Conservation (phyloP, 2,329 filamentous ascomycete species). For the Botrytis medusae region DNA sequence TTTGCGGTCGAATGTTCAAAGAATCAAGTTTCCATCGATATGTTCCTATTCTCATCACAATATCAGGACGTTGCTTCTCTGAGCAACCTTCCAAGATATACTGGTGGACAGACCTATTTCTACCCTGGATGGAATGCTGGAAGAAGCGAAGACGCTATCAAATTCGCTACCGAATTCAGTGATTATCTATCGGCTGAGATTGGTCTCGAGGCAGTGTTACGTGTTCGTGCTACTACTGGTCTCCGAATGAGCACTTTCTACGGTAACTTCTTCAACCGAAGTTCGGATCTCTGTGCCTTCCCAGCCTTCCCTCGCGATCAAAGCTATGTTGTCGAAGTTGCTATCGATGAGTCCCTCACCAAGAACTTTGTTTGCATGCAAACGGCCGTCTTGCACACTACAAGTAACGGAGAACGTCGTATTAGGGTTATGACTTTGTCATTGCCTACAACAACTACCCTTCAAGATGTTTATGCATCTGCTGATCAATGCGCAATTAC, state of each 20-base stretch:
- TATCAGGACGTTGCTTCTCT: constrained; percentile 97
- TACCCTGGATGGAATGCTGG: constrained; percentile 96
- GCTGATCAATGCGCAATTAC: constrained; percentile 93
- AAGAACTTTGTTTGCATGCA: constrained; percentile 93
- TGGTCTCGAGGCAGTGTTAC: constrained; percentile 90
- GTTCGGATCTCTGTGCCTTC: constrained; percentile 95
- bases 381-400: constrained; percentile 93
- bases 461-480: constrained; percentile 90
- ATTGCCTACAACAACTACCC: constrained; percentile 84
- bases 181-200: constrained; percentile 97
- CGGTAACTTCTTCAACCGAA: constrained; percentile 99
- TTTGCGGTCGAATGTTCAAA: constrained; percentile 99
- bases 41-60: constrained; percentile 94
- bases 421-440: constrained; percentile 93
- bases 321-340: constrained; percentile 95
- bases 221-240: constrained; percentile 91
- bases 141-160: constrained; percentile 91
- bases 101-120: constrained; percentile 96
- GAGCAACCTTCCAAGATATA: constrained; percentile 93
- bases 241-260: constrained; percentile 97
- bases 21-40: constrained; percentile 96
- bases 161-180: constrained; percentile 95
- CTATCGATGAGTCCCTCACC: constrained; percentile 90
- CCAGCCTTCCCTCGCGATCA: constrained; percentile 97
- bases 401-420: constrained; percentile 92